A percentile compares a stretch with the other conserved stretches of the same genome.
These are phyloP conservation scores for Fusarium agapanthi DNA, from an alignment of 2,329 filamentous ascomycete genomes.

Conservation along the genomic window DNA sequence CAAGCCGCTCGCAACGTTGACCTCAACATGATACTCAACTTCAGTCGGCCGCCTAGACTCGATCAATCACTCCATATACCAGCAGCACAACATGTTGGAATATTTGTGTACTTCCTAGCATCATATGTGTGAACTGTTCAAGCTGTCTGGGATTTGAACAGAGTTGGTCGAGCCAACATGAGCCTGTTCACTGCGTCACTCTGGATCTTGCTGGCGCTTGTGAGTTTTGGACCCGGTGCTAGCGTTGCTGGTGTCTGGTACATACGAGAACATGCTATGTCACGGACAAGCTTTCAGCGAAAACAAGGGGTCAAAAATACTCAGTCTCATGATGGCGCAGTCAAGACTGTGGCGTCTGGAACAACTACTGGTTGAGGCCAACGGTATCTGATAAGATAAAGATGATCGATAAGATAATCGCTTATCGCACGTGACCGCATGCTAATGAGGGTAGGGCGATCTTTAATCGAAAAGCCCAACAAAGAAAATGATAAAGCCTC, in stretches of 20 bases:
- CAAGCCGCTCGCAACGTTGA: too few relatives aligned
- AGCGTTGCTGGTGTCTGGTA: not conserved
- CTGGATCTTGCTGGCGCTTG: not conserved
- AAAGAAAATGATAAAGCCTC: not conserved
- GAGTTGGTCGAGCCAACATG: not conserved
- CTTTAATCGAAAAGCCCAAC: too few relatives aligned
- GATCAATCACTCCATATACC: fast-evolving
- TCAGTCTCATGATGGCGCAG: not conserved
- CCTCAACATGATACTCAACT: too few relatives aligned
- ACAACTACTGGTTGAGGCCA: not conserved
- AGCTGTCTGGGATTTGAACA: not conserved
- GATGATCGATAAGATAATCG: not conserved
- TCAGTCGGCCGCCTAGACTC: too few relatives aligned
- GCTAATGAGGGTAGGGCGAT: too few relatives aligned
- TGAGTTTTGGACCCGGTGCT: not conserved
- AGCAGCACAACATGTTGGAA: fast-evolving
- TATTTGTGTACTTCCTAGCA: not conserved
- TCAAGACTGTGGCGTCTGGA: not conserved
- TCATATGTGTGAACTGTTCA: not conserved
- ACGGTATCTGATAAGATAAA: not conserved
- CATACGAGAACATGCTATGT: not conserved
- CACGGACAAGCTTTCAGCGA: not conserved
- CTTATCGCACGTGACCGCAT: not conserved
- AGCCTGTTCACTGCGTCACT: not conserved
- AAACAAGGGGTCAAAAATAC: not conserved